A percentile compares a stretch with the other conserved stretches of the same genome.
Evolutionary conservation across 495 filamentous ascomycete species (phyloP).

Genomic region (Neurospora africana): DNA sequence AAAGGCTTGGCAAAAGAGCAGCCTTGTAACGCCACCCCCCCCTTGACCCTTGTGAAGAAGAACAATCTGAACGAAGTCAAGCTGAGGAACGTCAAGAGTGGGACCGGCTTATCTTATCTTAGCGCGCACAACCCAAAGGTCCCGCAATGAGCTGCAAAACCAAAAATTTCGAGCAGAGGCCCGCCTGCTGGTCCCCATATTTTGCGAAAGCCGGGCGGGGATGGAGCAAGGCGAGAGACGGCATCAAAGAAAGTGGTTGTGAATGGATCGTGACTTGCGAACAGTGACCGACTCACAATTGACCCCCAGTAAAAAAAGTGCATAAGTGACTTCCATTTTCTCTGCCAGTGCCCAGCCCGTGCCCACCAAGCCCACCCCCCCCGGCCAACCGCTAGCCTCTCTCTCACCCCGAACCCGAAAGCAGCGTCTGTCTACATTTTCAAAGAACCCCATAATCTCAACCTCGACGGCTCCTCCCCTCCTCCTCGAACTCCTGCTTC

Average conservation of each 20-base stretch:
- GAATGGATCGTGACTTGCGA: background rate
- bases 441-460: background rate
- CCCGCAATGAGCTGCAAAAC: constrained; percentile 25
- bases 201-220: background rate
- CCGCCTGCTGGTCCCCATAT: background rate
- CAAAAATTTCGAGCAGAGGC: constrained; percentile 22
- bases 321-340: background rate
- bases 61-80: background rate
- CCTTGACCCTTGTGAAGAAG: background rate
- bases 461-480: constrained; percentile 1
- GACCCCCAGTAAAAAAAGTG: background rate
- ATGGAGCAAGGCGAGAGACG: background rate
- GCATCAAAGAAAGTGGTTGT: background rate
- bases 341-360: background rate
- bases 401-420: constrained; percentile 1
- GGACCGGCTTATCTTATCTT: constrained; percentile 27
- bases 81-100: background rate
- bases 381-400: background rate
- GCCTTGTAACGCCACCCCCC: constrained; percentile 7
- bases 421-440: background rate
- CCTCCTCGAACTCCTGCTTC: background rate
- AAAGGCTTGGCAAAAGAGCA: background rate
- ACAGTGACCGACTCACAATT: background rate
- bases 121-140: constrained; percentile 28
- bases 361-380: background rate